Percentiles rank a stretch among this genome's conserved stretches.
Evolutionary conservation across 768 basidiomycete species (phyloP).

Genomic region (Russula ochroleuca): DNA sequence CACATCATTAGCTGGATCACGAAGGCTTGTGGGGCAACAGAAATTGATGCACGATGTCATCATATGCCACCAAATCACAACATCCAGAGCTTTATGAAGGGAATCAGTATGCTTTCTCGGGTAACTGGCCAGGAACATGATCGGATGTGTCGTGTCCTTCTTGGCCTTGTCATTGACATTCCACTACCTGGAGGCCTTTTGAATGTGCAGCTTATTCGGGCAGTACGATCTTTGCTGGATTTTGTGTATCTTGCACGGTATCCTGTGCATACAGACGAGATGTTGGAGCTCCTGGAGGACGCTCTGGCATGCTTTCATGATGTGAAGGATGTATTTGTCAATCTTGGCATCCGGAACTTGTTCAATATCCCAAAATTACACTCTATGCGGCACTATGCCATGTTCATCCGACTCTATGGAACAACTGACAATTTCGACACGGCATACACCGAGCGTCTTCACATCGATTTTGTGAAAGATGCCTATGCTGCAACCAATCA

Average conservation of each 20-base stretch:
- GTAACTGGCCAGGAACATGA: conserved; percentile 38
- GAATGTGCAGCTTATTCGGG: too few species aligned
- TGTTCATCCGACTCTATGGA: too few species aligned
- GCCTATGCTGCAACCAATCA: too few species aligned
- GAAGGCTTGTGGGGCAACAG: conserved; percentile 29
- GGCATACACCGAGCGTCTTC: too few species aligned
- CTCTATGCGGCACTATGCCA: too few species aligned
- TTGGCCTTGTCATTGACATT: conserved; percentile 1
- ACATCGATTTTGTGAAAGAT: too few species aligned
- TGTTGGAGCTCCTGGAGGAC: too few species aligned
- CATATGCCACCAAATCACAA: conserved; percentile 38
- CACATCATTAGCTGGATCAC: conserved; percentile 33
- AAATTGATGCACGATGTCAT: conserved; percentile 38
- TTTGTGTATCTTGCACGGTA: conserved; percentile 39
- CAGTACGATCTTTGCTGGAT: conserved; percentile 29
- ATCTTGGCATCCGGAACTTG: too few species aligned
- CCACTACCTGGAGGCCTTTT: neutral
- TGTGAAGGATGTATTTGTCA: too few species aligned
- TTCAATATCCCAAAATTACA: too few species aligned
- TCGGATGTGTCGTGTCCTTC: conserved; percentile 31
- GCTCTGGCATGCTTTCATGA: too few species aligned
- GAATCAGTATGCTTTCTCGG: conserved; percentile 35
- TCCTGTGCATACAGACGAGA: conserved; percentile 30
- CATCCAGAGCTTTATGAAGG: conserved; percentile 36
- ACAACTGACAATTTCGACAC: too few species aligned